phyloP scores from a whole-genome alignment of 129 eudicot genomes.

The Escallonia rubra region DNA sequence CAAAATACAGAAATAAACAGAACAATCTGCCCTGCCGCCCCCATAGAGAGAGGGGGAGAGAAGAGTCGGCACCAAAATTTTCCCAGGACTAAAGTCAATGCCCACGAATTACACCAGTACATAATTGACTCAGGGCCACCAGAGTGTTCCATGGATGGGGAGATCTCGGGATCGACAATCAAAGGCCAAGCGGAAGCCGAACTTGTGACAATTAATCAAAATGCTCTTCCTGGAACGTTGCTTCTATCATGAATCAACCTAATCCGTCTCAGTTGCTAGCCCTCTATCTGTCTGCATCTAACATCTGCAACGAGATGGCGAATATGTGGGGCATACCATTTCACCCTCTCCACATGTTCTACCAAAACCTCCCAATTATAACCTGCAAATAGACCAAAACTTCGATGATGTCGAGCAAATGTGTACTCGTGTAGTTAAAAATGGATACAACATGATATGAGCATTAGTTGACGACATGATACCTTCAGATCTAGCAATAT shows the following conservation, averaged over 20 bases:
- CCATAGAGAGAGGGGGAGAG: no score
- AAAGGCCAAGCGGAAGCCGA: no score
- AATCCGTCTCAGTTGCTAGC: not conserved
- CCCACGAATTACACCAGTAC: no score
- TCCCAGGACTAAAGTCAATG: no score
- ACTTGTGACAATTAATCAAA: no score
- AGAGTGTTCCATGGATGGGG: no score
- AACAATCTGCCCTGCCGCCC: no score
- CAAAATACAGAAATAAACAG: no score
- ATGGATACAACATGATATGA: not conserved
- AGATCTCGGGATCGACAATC: no score
- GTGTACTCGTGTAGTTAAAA: not conserved
- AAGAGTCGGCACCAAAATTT: no score
- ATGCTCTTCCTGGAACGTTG: not conserved
- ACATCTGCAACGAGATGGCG: conserved; percentile 95
- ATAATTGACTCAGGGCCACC: no score
- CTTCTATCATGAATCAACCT: conserved; percentile 12
- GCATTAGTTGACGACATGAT: not conserved
- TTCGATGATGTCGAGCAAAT: not conserved
- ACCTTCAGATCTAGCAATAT: conserved; percentile 81
- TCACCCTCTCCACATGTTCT: conserved; percentile 80
- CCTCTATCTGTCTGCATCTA: conserved; percentile 40
- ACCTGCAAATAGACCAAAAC: conserved; percentile 42
- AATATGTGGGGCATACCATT: conserved; percentile 97
- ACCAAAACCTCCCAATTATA: conserved; percentile 60